These are phyloP conservation scores for Kodamaea laetipori DNA, from an alignment of 805 yeast species.

Conservation along the genomic window DNA sequence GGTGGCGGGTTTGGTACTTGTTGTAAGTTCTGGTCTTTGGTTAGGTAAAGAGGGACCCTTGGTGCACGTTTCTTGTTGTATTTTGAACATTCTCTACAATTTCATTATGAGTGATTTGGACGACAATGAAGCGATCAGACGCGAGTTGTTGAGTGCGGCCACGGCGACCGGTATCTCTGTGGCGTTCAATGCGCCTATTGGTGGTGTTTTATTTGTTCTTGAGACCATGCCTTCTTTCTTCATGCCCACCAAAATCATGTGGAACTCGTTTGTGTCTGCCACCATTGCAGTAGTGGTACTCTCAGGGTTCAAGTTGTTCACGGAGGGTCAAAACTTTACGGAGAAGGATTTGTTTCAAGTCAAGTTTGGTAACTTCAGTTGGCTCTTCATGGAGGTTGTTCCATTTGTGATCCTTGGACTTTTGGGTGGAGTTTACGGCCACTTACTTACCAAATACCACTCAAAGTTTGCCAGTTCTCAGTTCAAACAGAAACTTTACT, in stretches of 20 bases:
- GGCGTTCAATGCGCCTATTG: conserved; percentile 85
- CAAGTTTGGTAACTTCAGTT: conserved; percentile 68
- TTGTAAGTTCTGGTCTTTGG: conserved; percentile 78
- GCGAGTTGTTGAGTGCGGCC: conserved; percentile 73
- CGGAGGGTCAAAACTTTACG: conserved; percentile 40
- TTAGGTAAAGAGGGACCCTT: conserved; percentile 87
- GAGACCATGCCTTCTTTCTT: conserved; percentile 69
- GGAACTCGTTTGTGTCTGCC: conserved; percentile 83
- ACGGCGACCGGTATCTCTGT: conserved; percentile 83
- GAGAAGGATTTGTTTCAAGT: conserved; percentile 59
- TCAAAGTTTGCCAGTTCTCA: conserved; percentile 25
- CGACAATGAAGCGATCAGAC: conserved; percentile 56
- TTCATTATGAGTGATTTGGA: conserved; percentile 31
- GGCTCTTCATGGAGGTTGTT: conserved; percentile 69
- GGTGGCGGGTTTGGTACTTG: conserved; percentile 57
- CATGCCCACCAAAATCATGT: conserved; percentile 64
- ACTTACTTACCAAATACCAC: conserved; percentile 51
- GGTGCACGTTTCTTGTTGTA: conserved; percentile 74
- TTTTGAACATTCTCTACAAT: conserved; percentile 39
- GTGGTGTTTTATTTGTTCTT: conserved; percentile 78
- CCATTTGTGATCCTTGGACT: conserved; percentile 75
- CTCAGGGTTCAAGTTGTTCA: conserved; percentile 39
- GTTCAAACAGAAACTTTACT: conserved; percentile 36
- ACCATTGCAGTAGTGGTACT: conserved; percentile 68
- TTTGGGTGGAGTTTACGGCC: conserved; percentile 69